Conservation (phyloP, 768 basidiomycete genomes). For the Russula virescens region DNA sequence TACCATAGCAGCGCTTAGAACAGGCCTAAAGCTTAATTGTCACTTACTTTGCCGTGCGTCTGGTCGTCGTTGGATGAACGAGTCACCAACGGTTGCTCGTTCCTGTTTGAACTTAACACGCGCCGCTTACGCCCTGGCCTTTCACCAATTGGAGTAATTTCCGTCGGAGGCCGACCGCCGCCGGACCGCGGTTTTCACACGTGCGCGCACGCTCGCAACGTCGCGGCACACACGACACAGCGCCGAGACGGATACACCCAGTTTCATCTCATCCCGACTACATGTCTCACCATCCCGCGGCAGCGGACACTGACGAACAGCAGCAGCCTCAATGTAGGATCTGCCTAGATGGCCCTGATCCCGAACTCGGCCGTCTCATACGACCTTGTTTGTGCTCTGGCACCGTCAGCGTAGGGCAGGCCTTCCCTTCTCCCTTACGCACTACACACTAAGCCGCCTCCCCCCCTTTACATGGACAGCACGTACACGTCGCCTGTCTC, state of each 20-base stretch:
- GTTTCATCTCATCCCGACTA: background rate
- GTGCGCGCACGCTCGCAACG: background rate
- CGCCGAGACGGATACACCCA: too few species aligned
- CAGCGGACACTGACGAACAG: conserved; percentile 1
- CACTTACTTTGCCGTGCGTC: background rate
- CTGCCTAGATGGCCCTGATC: conserved; percentile 68
- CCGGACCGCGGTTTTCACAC: background rate
- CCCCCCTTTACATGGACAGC: conserved; percentile 35
- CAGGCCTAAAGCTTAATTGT: conserved; percentile 24
- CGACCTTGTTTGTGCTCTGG: conserved; percentile 78
- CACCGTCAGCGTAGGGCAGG: conserved; percentile 55
- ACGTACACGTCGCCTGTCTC: conserved; percentile 75
- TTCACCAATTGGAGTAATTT: background rate
- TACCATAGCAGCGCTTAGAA: conserved; percentile 8
- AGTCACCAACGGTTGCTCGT: background rate
- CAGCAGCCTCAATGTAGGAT: conserved; percentile 78
- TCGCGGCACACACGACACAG: too few species aligned
- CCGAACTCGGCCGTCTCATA: conserved; percentile 66
- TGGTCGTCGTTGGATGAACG: background rate
- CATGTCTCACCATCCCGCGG: background rate
- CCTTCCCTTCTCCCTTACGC: background rate
- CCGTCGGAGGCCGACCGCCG: background rate
- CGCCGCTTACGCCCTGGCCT: background rate
- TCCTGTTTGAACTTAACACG: background rate
- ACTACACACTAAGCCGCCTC: conserved; percentile 21